Conservation (phyloP, 495 filamentous ascomycete species). For the Hypoxylon fragiforme region DNA sequence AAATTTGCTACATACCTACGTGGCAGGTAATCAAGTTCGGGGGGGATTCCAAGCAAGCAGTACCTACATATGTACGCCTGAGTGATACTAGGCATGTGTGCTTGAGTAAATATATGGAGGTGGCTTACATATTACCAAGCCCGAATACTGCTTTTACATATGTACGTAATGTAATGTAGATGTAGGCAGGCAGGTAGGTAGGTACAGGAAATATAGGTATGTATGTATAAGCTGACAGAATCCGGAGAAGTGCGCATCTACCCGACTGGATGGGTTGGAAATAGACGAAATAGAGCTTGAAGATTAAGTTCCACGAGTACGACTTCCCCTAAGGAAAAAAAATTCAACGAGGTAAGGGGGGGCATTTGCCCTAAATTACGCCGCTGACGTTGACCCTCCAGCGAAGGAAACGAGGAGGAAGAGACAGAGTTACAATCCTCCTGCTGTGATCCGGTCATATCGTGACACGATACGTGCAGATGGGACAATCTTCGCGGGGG, state of each 20-base stretch:
- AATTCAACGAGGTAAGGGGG: background rate
- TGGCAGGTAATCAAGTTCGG: slow-evolving; percentile 9
- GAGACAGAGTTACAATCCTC: background rate
- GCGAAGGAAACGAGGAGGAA: slow-evolving; percentile 4
- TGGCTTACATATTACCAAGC: slow-evolving; percentile 15
- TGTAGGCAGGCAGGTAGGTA: too few species aligned
- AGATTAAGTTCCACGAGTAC: slow-evolving; percentile 21
- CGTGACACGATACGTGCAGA: slow-evolving; percentile 3
- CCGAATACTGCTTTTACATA: background rate
- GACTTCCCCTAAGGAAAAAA: background rate
- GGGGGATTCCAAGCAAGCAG: too few species aligned
- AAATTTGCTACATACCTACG: slow-evolving; percentile 4
- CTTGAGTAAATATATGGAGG: background rate
- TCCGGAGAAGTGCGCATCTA: slow-evolving; percentile 22
- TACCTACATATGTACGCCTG: too few species aligned
- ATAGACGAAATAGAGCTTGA: slow-evolving; percentile 17
- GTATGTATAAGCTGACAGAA: slow-evolving; percentile 7
- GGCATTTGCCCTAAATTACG: slow-evolving; percentile 2
- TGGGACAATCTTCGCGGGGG: background rate
- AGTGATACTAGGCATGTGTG: too few species aligned
- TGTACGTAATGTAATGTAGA: too few species aligned
- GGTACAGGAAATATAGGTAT: too few species aligned
- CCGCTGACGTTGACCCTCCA: slow-evolving; percentile 24
- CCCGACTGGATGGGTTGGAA: slow-evolving; percentile 23
- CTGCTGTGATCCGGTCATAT: slow-evolving; percentile 3